Evolutionary conservation across 1,139 yeast species (phyloP), one percentile per base, ranked within the genome.

Genomic region (Arxiozyma heterogenica): DNA sequence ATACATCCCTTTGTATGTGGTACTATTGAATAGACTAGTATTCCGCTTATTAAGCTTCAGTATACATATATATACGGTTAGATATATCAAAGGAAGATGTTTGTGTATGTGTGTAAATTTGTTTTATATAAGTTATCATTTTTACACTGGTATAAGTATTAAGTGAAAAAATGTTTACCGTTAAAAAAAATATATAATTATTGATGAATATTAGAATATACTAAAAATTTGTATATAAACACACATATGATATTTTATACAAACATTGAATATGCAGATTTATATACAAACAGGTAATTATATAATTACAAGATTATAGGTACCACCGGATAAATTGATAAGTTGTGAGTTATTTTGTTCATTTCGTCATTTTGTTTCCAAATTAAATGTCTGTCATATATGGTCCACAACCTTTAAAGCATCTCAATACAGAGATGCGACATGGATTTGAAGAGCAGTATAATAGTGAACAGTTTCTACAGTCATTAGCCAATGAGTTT

Each of bases 401-500:
- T 54, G 71, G 71, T 9, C 69, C 70, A 20, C 65, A 65, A 54
- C 69, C 70, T 8, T 55, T 69, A 44, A 73, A 71, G 58, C 75
- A 77, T n/a, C 70, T 80, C 51, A 81, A 81, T 63, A 78, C 77
- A 53, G 77, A 75, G 54, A 80, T 80, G 73, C 74, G 96, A 56
- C 96, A 88, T 68, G 96, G 96, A 1, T 87, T 88, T 65, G 93
- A 83, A 58, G 82, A 82, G 60, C 89, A 85, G 58, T 76, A 77
- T 57, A 73, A 73, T 34, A 71, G 78, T 53, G 90, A 85, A 62
- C 83, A 83, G 64, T 82, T 82, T 65, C 75, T 87, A 69, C 75
- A 75, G 57, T 71, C 80, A 52, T 74, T 88, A 55, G 93, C 91
- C 0, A 79, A 81, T 68, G 79, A 84, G 49, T 89, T 86, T 71